Conservation (phyloP, 345 rosid genomes). For the Pugionium cornutum region DNA sequence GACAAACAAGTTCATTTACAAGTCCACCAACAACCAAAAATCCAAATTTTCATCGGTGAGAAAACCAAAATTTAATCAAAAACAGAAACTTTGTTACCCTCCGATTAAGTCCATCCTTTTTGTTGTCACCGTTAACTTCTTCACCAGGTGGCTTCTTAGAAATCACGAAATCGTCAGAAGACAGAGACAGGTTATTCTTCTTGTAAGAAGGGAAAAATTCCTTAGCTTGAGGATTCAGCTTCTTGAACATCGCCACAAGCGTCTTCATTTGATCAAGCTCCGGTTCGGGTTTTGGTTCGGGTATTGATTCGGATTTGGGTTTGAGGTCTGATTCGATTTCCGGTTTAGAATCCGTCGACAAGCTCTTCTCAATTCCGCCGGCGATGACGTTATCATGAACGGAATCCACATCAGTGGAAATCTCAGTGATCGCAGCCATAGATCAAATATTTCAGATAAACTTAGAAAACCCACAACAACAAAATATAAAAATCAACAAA, state of each 20-base stretch:
- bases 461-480: not conserved
- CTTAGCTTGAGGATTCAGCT: conserved; percentile 62
- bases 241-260: conserved; percentile 62
- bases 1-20: conserved; percentile 16
- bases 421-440: conserved; percentile 41
- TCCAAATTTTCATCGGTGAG: not conserved
- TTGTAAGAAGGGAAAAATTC: conserved; percentile 60
- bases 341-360: conserved; percentile 42
- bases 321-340: conserved; percentile 45
- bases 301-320: conserved; percentile 12
- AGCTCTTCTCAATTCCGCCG: conserved; percentile 26
- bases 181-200: conserved; percentile 25
- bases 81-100: conserved; percentile 24
- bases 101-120: conserved; percentile 23
- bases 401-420: conserved; percentile 21
- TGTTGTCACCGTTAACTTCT: conserved; percentile 27
- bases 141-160: conserved; percentile 33
- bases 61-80: not conserved
- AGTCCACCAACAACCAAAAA: conserved; percentile 4
- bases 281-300: conserved; percentile 6
- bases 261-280: conserved; percentile 45
- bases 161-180: conserved; percentile 16
- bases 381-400: conserved; percentile 5
- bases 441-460: conserved; percentile 21
- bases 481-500: conserved; percentile 15